phyloP scores from a whole-genome alignment of 2,329 filamentous ascomycete genomes.

The Xylaria sp. region DNA sequence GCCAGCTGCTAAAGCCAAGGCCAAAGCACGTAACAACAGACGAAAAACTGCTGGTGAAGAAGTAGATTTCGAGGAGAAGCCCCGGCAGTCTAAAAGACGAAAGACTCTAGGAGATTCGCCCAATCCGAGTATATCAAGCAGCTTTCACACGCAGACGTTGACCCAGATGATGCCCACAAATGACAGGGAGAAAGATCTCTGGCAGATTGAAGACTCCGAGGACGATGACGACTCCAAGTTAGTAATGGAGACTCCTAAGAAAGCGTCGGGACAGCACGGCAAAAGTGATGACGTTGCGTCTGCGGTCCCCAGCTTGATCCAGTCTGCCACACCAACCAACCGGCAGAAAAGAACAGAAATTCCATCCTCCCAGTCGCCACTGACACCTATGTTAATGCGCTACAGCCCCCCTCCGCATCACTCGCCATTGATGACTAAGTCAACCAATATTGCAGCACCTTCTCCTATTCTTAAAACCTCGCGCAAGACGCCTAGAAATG shows the following conservation, averaged over 20 bases:
- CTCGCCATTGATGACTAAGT: constrained; percentile 45
- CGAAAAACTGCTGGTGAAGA: constrained; percentile 47
- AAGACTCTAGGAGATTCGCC: constrained; percentile 47
- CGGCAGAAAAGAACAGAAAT: constrained; percentile 42
- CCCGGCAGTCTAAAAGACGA: constrained; percentile 44
- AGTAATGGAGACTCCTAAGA: constrained; percentile 45
- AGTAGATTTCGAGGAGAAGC: constrained; percentile 35
- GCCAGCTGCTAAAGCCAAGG: constrained; percentile 29
- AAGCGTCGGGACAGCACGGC: constrained; percentile 22
- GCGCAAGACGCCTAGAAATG: constrained; percentile 39
- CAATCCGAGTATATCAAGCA: constrained; percentile 40
- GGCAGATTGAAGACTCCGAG: constrained; percentile 45
- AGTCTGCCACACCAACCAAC: constrained; percentile 45
- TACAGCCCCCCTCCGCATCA: constrained; percentile 38
- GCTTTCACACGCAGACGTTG: constrained; percentile 48
- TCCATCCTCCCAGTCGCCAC: constrained; percentile 46
- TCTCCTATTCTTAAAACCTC: constrained; percentile 39
- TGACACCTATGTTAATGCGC: constrained; percentile 43
- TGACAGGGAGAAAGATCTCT: constrained; percentile 35
- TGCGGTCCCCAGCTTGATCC: constrained; percentile 37
- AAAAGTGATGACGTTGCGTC: constrained; percentile 26
- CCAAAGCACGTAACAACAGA: constrained; percentile 38
- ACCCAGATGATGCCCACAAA: constrained; percentile 36
- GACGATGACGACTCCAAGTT: constrained; percentile 41
- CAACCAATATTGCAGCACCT: constrained; percentile 39